phyloP scores from a whole-genome alignment of 805 yeast genomes.

The Debaryomyces hansenii region DNA sequence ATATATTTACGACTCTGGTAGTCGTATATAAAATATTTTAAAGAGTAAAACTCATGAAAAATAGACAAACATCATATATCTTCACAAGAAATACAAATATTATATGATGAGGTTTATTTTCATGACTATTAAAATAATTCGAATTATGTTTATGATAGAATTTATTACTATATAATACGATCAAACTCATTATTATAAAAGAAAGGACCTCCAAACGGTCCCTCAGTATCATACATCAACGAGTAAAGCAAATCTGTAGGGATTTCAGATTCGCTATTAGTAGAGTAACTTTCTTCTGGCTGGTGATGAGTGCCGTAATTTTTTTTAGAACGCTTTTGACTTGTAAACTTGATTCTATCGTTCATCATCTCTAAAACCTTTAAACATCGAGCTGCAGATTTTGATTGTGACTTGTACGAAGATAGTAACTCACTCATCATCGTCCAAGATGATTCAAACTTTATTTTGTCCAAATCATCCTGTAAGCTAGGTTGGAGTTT shows the following conservation, averaged over 20 bases:
- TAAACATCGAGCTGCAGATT: slow-evolving; percentile 11
- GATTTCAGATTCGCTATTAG: slow-evolving; percentile 6
- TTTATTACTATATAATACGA: neutral
- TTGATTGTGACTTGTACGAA: slow-evolving; percentile 9
- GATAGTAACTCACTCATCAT: slow-evolving; percentile 7
- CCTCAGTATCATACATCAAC: slow-evolving; percentile 11
- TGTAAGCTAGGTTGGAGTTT: slow-evolving; percentile 17
- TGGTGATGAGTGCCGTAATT: too few relatives aligned
- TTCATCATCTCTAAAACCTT: slow-evolving; percentile 11
- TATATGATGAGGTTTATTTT: too few relatives aligned
- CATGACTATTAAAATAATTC: too few relatives aligned
- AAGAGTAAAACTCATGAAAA: too few relatives aligned
- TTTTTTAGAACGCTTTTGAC: too few relatives aligned
- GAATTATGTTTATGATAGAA: too few relatives aligned
- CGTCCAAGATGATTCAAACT: slow-evolving; percentile 7
- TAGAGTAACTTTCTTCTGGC: neutral
- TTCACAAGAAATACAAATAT: too few relatives aligned
- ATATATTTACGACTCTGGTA: too few relatives aligned
- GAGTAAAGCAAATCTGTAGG: slow-evolving; percentile 12
- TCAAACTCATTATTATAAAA: slow-evolving; percentile 8
- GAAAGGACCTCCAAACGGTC: slow-evolving; percentile 14
- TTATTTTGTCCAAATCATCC: slow-evolving; percentile 6
- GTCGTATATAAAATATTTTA: too few relatives aligned
- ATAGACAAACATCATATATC: too few relatives aligned
- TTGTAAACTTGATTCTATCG: slow-evolving; percentile 3